These are phyloP conservation scores for Iodosphaeria phyllophila DNA, from an alignment of 2,329 filamentous ascomycete species.

Conservation along the genomic window DNA sequence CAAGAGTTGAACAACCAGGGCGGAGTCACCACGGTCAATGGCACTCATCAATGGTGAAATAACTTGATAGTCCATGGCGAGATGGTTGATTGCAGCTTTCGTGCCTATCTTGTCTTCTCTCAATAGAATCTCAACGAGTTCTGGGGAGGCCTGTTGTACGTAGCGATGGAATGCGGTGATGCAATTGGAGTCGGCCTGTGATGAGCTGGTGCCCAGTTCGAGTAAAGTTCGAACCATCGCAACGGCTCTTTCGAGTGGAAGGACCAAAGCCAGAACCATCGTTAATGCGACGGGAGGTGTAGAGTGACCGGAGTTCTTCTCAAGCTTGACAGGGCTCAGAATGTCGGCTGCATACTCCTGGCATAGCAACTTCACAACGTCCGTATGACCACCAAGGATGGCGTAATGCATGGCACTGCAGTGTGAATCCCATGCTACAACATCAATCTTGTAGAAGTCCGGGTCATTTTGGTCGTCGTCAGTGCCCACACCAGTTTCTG, in stretches of 20 bases:
- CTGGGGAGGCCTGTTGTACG: constrained; percentile 27
- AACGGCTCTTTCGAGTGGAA: constrained; percentile 43
- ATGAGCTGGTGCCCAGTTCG: constrained; percentile 49
- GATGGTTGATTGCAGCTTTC: constrained; percentile 46
- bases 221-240: constrained; percentile 48
- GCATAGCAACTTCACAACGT: constrained; percentile 51
- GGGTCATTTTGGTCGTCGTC: constrained; percentile 48
- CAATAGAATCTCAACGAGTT: constrained; percentile 28
- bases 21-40: constrained; percentile 29
- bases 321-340: constrained; percentile 53
- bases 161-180: constrained; percentile 49
- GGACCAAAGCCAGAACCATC: constrained; percentile 44
- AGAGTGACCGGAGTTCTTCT: constrained; percentile 22
- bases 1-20: constrained; percentile 40
- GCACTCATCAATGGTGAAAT: constrained; percentile 39
- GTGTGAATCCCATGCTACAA: constrained; percentile 61
- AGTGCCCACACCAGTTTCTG: constrained; percentile 21
- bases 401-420: constrained; percentile 63
- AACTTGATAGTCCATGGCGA: constrained; percentile 23
- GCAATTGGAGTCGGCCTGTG: constrained; percentile 50
- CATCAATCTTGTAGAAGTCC: constrained; percentile 64
- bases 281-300: constrained; percentile 45
- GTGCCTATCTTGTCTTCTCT: constrained; percentile 40
- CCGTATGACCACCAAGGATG: constrained; percentile 51
- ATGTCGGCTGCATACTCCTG: constrained; percentile 61